phyloP scores from a whole-genome alignment of 768 basidiomycete genomes.

The Asterophora lycoperdoides region DNA sequence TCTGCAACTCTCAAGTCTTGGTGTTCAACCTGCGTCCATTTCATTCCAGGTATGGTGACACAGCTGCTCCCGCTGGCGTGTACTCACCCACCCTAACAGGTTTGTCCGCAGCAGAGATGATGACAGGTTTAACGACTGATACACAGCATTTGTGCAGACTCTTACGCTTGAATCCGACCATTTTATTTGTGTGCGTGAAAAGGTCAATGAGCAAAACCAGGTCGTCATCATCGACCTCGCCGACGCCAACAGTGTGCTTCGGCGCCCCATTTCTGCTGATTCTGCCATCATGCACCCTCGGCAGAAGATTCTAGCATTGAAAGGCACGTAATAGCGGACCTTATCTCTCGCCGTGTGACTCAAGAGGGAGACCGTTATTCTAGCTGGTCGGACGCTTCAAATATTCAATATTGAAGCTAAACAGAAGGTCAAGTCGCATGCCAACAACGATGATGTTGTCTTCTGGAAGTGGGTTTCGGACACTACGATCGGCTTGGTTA shows the following conservation, averaged over 20 bases:
- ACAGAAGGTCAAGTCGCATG: conserved; percentile 94
- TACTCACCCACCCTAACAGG: conserved; percentile 29
- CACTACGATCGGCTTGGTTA: conserved; percentile 90
- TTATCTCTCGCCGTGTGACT: conserved; percentile 9
- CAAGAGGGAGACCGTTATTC: conserved; percentile 1
- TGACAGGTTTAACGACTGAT: conserved; percentile 4
- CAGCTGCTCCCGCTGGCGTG: conserved; percentile 31
- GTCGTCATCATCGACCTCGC: conserved; percentile 98
- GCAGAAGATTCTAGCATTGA: conserved; percentile 94
- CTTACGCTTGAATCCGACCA: conserved; percentile 96
- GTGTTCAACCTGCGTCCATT: conserved; percentile 94
- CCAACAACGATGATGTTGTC: conserved; percentile 88
- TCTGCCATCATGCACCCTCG: conserved; percentile 98
- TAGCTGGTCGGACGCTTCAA: conserved; percentile 92
- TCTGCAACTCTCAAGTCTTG: conserved; percentile 90
- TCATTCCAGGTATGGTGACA: conserved; percentile 81
- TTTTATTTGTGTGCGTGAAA: conserved; percentile 97
- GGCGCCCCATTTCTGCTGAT: conserved; percentile 96
- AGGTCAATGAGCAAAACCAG: conserved; percentile 91
- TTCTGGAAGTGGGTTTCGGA: conserved; percentile 99
- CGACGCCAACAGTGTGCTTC: conserved; percentile 95
- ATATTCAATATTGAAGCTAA: conserved; percentile 98
- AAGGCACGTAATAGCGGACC: conserved; percentile 53
- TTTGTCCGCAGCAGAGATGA: conserved; percentile 20
- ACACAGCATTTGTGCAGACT: conserved; percentile 43